Base-by-base conservation (phyloP, 371 early-diverging fungal species). In the Syncephalastrum sp. region DNA sequence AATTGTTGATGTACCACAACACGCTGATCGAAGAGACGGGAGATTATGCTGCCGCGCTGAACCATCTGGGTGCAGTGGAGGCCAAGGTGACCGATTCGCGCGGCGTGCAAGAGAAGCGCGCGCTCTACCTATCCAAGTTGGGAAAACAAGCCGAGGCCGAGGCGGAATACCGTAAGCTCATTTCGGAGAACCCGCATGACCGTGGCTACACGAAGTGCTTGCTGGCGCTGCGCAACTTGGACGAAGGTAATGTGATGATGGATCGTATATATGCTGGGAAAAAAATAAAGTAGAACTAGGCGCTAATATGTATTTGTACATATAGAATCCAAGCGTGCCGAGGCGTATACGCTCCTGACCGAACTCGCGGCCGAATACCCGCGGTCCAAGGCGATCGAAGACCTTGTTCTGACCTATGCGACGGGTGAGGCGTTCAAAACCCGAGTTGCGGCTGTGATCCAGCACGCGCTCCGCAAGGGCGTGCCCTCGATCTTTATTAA, bases 401-500 rank as follows among this genome's bases (percentile, higher is more conserved):
- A 86, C 19, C 60, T 91, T 45, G 89, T 92, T 10, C 82, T 97
- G 5, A 72, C 84, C 3, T 86, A 87, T 66, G 84, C 87, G 21
- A 69, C 76, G 15, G 97, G 91, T 53, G 85, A 87, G 14, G 61
- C 71, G 21, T 96, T 98, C 77, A 77, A 74, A 21, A 54, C 57
- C 19, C 70, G 76, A 53, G 83, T 84, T 1, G 88, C 86, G 42
- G 71, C 66, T 21, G 86, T 90, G 57, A 74, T 93, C 14, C 85
- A 84, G 47, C 77, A 69, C 16, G 82, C 85, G 47, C 82, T 97
- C 60, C 82, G 90, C 60, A 95, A 95, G 75, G 95, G 96, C 33
- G 89, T 96, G 3, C 96, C 96, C 4, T 96, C 96, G 1, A 67
- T 95, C 50, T 96, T 96, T 63, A 83, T 85, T 49, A 89, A 84